Evolutionary conservation across 352 stramenopile genomes (phyloP).

Genomic region (Phytophthora chlamydospora): DNA sequence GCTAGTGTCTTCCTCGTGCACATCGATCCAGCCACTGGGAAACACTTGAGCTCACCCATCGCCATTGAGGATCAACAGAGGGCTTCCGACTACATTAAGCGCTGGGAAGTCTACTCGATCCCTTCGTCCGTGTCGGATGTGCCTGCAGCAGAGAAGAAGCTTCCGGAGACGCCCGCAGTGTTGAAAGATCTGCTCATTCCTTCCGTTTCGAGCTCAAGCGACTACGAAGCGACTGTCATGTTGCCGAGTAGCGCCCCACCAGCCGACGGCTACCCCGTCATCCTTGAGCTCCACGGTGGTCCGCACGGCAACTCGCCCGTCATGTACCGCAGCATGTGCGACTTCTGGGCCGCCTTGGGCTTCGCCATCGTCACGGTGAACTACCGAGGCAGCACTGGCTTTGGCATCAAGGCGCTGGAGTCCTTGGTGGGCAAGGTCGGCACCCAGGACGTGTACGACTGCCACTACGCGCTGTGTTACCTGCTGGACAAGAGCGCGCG

Average conservation of each 20-base stretch:
- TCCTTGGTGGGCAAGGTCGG: conserved; percentile 92
- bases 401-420: conserved; percentile 89
- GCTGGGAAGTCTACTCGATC: conserved; percentile 69
- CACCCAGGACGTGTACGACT: conserved; percentile 94
- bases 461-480: conserved; percentile 80
- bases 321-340: conserved; percentile 87
- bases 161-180: conserved; percentile 33
- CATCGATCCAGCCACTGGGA: conserved; percentile 51
- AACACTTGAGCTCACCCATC: conserved; percentile 42
- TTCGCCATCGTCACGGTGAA: conserved; percentile 95
- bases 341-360: conserved; percentile 88
- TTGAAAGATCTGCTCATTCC: conserved; percentile 60
- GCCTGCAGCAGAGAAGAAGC: conserved; percentile 41
- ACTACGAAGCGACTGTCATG: conserved; percentile 84
- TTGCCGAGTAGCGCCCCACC: conserved; percentile 50
- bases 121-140: conserved; percentile 54
- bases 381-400: conserved; percentile 96
- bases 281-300: conserved; percentile 92
- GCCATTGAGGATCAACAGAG: conserved; percentile 56
- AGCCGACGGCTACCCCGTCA: conserved; percentile 63
- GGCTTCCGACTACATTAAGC: conserved; percentile 46
- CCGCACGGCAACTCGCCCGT: conserved; percentile 91
- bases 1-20: conserved; percentile 63
- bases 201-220: conserved; percentile 45
- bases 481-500: conserved; percentile 64